Evolutionary conservation across 148 eudicot species (phyloP).

Genomic region (Rhododendron vialii): DNA sequence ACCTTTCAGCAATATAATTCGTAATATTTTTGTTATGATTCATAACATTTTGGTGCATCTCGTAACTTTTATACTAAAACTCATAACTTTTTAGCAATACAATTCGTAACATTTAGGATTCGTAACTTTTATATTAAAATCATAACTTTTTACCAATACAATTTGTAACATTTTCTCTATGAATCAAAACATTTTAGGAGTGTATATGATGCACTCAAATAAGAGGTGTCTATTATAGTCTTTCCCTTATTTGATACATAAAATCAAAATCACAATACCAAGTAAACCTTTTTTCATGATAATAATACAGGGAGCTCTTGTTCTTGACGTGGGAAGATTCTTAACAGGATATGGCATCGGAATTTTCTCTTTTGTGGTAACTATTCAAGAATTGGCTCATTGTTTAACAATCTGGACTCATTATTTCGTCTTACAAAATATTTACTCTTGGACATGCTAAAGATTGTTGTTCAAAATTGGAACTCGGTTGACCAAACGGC

Average conservation of each 20-base stretch:
- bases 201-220: too few species aligned
- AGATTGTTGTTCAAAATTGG: background rate
- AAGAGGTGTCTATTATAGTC: too few species aligned
- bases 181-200: too few species aligned
- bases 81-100: too few species aligned
- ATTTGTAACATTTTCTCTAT: too few species aligned
- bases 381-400: background rate
- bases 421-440: background rate
- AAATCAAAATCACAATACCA: background rate
- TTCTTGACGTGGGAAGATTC: slow-evolving; percentile 71
- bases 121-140: too few species aligned
- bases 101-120: too few species aligned
- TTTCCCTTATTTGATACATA: background rate
- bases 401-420: background rate
- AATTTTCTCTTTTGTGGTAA: slow-evolving; percentile 72
- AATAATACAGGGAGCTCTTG: slow-evolving; percentile 43
- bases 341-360: slow-evolving; percentile 81
- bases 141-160: too few species aligned
- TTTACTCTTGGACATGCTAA: background rate
- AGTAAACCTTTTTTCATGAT: background rate
- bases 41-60: too few species aligned
- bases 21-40: too few species aligned
- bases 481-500: background rate
- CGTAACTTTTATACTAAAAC: too few species aligned
- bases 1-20: too few species aligned